These are phyloP conservation scores for Lotus japonicus DNA, from an alignment of 306 rosid species.

Conservation along the genomic window DNA sequence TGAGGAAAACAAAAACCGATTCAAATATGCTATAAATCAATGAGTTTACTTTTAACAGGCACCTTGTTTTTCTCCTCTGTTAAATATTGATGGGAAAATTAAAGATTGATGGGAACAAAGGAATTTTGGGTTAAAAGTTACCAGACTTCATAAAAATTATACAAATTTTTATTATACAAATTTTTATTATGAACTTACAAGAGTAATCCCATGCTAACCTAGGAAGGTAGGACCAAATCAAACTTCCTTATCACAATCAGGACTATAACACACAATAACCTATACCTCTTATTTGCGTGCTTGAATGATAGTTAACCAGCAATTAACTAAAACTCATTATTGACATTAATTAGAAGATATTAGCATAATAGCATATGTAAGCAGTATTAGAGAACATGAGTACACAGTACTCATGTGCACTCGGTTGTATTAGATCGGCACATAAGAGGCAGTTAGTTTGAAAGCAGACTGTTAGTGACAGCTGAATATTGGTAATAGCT, in stretches of 20 bases:
- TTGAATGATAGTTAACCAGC: slow-evolving; percentile 8
- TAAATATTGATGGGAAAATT: background rate
- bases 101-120: background rate
- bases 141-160: too few species aligned
- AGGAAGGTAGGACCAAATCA: background rate
- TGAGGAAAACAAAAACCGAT: too few species aligned
- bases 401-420: too few species aligned
- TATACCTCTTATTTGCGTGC: background rate
- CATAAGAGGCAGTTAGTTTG: too few species aligned
- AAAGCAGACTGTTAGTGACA: too few species aligned
- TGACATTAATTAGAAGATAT: background rate
- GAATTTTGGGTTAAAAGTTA: background rate
- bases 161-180: too few species aligned
- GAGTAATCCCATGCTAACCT: background rate
- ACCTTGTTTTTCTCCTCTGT: background rate
- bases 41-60: background rate
- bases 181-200: too few species aligned
- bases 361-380: too few species aligned
- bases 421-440: too few species aligned
- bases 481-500: too few species aligned
- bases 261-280: background rate
- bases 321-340: background rate
- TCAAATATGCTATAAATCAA: too few species aligned
- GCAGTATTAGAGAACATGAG: too few species aligned
- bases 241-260: background rate